Evolutionary conservation across 768 basidiomycete species (phyloP), one percentile per base, ranked within the genome.

Genomic region (Obba rivulosa): DNA sequence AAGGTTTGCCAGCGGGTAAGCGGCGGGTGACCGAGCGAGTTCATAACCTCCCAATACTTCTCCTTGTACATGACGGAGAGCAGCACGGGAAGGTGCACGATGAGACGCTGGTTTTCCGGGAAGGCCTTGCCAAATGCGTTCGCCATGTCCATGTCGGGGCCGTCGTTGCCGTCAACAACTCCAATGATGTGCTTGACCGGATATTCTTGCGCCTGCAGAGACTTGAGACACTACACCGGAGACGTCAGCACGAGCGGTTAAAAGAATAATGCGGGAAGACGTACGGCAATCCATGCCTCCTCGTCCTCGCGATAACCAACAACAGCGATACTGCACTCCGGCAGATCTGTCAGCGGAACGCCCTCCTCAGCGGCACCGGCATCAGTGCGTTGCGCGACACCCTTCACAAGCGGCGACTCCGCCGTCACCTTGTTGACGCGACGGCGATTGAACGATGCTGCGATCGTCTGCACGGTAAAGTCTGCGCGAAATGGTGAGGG

Each of bases 121-220:
- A 55, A 55, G 1, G 54, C 54, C 22, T 46, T 49, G 16, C 46
- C 50, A 41, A 55, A 55, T 17, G 54, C 44, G 8, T 31, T 24
- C 7, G 54, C 43, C 54, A 55, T 55, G 31, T 39, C 54, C 16
- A 52, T 16, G 31, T 55, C 54, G 10, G 54, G 47, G 8, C 35
- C 24, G 22, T 55, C 54, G 42, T 55, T 55, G 21, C 54, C 54
- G 41, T 55, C 54, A 4, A 55, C 51, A 36, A 55, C 54, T 23
- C 54, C 51, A 23, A 55, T 46, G 36, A 55, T 52, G 48, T 55
- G 54, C 42, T 55, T 55, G 35, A 55, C 41, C 14, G 54, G 54
- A 16, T 52, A 55, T 48, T 55, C 43, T 24, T 55, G 54, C 16
- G 47, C 54, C 37, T 52, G 51, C 8, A 55, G 50, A 17, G 45